phyloP scores from a whole-genome alignment of 345 rosid species.

The Eucalyptus decipiens region DNA sequence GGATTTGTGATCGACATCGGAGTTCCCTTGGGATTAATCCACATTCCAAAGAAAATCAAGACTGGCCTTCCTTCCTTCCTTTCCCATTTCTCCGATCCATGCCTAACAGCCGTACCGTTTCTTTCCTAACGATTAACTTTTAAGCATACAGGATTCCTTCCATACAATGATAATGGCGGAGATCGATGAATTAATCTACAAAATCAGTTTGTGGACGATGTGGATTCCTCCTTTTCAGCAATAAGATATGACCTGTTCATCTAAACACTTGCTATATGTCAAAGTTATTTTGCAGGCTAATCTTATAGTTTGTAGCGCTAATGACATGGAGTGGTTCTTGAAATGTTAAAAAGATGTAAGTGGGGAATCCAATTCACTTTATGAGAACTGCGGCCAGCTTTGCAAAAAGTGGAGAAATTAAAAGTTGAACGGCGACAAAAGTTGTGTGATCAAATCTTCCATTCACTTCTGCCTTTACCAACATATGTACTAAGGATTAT shows the following conservation, averaged over 20 bases:
- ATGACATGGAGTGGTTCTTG: neutral
- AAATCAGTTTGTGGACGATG: neutral
- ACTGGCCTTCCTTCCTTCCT: too few relatives aligned
- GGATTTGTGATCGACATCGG: too few relatives aligned
- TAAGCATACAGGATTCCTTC: neutral
- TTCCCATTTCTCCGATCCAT: neutral
- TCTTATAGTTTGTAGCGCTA: neutral
- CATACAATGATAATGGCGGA: neutral
- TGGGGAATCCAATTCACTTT: neutral
- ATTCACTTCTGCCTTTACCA: neutral
- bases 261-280: neutral
- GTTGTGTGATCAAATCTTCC: neutral
- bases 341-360: neutral
- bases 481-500: neutral
- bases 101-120: neutral
- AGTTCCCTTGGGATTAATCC: too few relatives aligned
- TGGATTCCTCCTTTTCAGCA: neutral
- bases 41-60: too few relatives aligned
- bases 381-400: neutral
- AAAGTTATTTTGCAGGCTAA: neutral
- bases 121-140: neutral
- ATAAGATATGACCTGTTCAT: neutral
- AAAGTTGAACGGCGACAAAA: neutral
- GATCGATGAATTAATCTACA: neutral
- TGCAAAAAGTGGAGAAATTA: neutral